A percentile compares a stretch with the other conserved stretches of the same genome.
phyloP scores from a whole-genome alignment of 1,139 yeast species.

The Pichia sp. region DNA sequence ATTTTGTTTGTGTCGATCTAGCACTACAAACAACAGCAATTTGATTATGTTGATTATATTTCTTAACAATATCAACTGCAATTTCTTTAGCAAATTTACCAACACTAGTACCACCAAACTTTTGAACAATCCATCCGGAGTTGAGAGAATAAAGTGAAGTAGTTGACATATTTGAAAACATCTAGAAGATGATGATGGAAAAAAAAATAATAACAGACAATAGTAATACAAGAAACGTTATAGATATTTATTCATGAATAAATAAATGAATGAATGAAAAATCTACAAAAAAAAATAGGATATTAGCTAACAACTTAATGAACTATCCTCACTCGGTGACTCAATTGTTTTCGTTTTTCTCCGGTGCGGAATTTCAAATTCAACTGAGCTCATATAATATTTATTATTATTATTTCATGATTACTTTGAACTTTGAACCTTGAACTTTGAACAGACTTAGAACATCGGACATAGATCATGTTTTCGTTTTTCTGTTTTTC shows the following conservation, averaged over 20 bases:
- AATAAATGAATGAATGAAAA: too few species aligned
- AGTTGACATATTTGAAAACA: conserved; percentile 15
- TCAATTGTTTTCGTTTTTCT: background rate
- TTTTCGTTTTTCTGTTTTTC: too few species aligned
- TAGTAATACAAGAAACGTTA: too few species aligned
- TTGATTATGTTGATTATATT: conserved; percentile 49
- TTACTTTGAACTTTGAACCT: too few species aligned
- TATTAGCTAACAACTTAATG: too few species aligned
- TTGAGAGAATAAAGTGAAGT: conserved; percentile 21
- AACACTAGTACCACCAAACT: conserved; percentile 97
- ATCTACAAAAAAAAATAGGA: too few species aligned
- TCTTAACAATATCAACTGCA: conserved; percentile 74
- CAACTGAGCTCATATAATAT: background rate
- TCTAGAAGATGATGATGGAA: background rate
- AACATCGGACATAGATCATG: too few species aligned
- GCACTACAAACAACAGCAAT: conserved; percentile 98
- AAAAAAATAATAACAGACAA: too few species aligned
- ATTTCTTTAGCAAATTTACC: conserved; percentile 88
- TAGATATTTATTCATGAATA: too few species aligned
- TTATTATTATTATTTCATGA: background rate
- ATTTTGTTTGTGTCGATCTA: conserved; percentile 80
- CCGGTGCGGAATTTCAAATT: background rate
- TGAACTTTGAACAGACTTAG: too few species aligned
- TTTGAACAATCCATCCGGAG: conserved; percentile 80
- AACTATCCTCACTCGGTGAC: background rate